A percentile compares a stretch with the other conserved stretches of the same genome.
Evolutionary conservation across 2,329 filamentous ascomycete species (phyloP).

Genomic region (Colletotrichum filicis): DNA sequence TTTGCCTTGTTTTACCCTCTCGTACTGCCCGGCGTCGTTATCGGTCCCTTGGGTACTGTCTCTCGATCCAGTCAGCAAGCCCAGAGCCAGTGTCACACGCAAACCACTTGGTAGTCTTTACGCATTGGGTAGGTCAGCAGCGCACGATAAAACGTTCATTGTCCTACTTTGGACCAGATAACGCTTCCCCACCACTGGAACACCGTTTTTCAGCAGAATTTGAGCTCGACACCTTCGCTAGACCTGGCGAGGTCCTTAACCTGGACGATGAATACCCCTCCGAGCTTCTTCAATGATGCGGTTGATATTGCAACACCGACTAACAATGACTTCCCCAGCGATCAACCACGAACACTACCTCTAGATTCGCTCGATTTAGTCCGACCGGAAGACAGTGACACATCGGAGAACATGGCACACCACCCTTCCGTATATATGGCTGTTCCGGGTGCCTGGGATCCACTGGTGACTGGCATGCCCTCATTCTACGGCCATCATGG

Average conservation of each 20-base stretch:
- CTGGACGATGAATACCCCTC: conserved; percentile 33
- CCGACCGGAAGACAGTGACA: background rate
- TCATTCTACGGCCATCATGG: conserved; percentile 9
- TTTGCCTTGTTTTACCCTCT: background rate
- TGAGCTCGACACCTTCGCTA: background rate
- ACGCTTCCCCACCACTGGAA: background rate
- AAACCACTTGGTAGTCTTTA: background rate
- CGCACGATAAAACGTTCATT: background rate
- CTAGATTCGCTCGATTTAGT: conserved; percentile 11
- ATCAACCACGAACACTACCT: conserved; percentile 24
- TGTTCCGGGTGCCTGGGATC: conserved; percentile 20
- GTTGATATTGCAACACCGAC: conserved; percentile 32
- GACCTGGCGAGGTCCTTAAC: background rate
- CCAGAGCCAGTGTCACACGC: background rate
- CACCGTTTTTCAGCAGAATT: background rate
- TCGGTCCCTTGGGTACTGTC: background rate
- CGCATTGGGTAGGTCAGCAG: conserved; percentile 5
- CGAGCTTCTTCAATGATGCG: conserved; percentile 34
- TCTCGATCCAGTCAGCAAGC: background rate
- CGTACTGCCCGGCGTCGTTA: background rate
- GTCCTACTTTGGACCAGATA: background rate
- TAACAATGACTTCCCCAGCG: conserved; percentile 33
- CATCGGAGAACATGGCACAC: conserved; percentile 14
- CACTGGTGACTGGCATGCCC: conserved; percentile 9
- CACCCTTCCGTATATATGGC: conserved; percentile 25